Percentiles rank a stretch among this genome's conserved stretches.
Conservation (phyloP, 495 filamentous ascomycete species). For the Aspergillus kassunensis region DNA sequence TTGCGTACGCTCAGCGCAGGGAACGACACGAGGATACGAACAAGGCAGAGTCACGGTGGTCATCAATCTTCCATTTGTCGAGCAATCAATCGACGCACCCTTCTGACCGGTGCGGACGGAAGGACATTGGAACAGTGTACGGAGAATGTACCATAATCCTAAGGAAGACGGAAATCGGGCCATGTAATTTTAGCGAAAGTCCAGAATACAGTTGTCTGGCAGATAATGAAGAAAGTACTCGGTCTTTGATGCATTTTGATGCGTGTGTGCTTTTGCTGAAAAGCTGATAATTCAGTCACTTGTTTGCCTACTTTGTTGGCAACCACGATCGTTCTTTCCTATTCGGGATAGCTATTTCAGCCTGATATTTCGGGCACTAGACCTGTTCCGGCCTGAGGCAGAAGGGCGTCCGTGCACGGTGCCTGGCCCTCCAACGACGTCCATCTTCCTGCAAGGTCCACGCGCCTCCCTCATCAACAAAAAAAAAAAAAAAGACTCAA, state of each 20-base stretch:
- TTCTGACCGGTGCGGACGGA: neutral
- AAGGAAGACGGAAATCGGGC: neutral
- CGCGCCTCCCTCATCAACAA: neutral
- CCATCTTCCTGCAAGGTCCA: neutral
- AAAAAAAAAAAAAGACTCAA: neutral
- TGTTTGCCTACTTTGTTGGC: too few species aligned
- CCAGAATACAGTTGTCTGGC: neutral
- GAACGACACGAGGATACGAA: neutral
- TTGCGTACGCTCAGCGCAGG: neutral
- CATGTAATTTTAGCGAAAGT: neutral
- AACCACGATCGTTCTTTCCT: neutral
- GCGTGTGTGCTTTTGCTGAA: too few species aligned
- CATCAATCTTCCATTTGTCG: too few species aligned
- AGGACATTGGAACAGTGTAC: neutral
- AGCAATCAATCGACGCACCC: too few species aligned
- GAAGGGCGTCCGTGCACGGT: neutral
- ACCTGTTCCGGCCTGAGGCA: neutral
- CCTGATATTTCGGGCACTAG: neutral
- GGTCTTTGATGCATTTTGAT: neutral
- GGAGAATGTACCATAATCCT: neutral
- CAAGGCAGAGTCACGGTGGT: neutral
- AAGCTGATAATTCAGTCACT: too few species aligned
- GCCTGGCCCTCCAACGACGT: neutral
- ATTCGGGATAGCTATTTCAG: neutral
- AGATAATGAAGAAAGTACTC: neutral